Base-by-base conservation (phyloP, 163 green algal species). In the Prototheca stagnorum region DNA sequence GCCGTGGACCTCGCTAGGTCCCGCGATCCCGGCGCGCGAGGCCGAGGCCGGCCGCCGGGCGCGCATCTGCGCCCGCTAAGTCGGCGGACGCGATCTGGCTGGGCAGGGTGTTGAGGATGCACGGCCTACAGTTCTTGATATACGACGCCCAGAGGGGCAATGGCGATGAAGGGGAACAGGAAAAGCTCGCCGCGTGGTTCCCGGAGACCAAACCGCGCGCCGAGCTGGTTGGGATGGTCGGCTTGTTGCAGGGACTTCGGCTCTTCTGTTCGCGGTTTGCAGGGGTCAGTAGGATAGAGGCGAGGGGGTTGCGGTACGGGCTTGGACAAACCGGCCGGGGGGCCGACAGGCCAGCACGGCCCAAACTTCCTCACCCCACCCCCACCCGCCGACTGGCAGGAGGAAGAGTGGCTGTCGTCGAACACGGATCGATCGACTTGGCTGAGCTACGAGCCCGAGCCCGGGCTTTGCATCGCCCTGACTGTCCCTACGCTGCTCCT, bases 101-200 rank as follows among this genome's bases (percentile, higher is more conserved):
- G n/a, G n/a, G n/a, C n/a, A n/a, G n/a, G n/a, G n/a, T n/a, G n/a
- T n/a, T n/a, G n/a, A n/a, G n/a, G n/a, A n/a, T 49, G 11, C 15
- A 7, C 9, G 42, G 34, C 16, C 11, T 66, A 15, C 57, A 65
- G 40, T 34, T 65, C 12, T 27, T 59, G 24, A 44, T 65, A 7
- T 56, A 51, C 22, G 58, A 67, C 33, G 25, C 58, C 2, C 44
- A 52, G 19, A 35, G 58, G 2, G 61, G n/a, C n/a, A n/a, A n/a
- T n/a, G n/a, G n/a, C n/a, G n/a, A n/a, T n/a, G n/a, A n/a, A n/a
- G n/a, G n/a, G n/a, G n/a, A n/a, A n/a, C n/a, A n/a, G n/a, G n/a
- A n/a, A n/a, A n/a, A n/a, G n/a, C n/a, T n/a, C n/a, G n/a, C n/a
- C n/a, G n/a, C n/a, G n/a, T n/a, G n/a, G n/a, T n/a, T n/a, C n/a